Percentiles rank a stretch among this genome's conserved stretches.
Conservation (phyloP, 1,139 yeast genomes). For the Sporopachydermia cereana region DNA sequence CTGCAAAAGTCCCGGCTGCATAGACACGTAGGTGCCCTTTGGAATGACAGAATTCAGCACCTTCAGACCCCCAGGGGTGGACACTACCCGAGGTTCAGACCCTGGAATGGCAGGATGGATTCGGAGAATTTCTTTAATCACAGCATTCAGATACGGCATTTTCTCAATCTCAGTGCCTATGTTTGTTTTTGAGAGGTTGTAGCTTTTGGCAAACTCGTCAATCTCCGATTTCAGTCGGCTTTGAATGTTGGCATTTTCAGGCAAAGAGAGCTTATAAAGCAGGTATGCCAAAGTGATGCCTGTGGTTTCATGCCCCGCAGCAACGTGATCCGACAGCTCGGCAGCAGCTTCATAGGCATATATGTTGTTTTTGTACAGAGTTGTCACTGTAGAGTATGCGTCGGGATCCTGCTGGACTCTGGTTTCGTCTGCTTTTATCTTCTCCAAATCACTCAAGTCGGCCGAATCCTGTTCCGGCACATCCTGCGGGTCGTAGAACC, state of each 20-base stretch:
- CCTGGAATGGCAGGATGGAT: slow-evolving; percentile 58
- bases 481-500: background rate
- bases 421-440: background rate
- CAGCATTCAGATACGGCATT: slow-evolving; percentile 39
- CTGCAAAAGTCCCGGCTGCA: slow-evolving; percentile 49
- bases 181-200: slow-evolving; percentile 5
- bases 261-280: slow-evolving; percentile 44
- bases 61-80: slow-evolving; percentile 12
- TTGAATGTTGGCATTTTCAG: slow-evolving; percentile 31
- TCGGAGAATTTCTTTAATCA: slow-evolving; percentile 40
- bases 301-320: slow-evolving; percentile 60
- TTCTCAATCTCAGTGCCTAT: slow-evolving; percentile 28
- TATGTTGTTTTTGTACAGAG: slow-evolving; percentile 15
- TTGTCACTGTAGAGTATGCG: slow-evolving; percentile 13
- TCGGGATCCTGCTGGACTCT: slow-evolving; percentile 1
- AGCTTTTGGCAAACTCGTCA: slow-evolving; percentile 9
- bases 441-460: slow-evolving; percentile 8
- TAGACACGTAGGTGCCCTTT: slow-evolving; percentile 38
- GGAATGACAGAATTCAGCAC: slow-evolving; percentile 27
- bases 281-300: slow-evolving; percentile 46
- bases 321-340: slow-evolving; percentile 31
- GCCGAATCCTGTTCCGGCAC: background rate
- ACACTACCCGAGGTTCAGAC: slow-evolving; percentile 43
- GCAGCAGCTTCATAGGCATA: slow-evolving; percentile 21
- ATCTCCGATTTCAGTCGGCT: slow-evolving; percentile 31